Base-by-base conservation (phyloP, 78 protist species). In the Planoprotostelium fungivorum region DNA sequence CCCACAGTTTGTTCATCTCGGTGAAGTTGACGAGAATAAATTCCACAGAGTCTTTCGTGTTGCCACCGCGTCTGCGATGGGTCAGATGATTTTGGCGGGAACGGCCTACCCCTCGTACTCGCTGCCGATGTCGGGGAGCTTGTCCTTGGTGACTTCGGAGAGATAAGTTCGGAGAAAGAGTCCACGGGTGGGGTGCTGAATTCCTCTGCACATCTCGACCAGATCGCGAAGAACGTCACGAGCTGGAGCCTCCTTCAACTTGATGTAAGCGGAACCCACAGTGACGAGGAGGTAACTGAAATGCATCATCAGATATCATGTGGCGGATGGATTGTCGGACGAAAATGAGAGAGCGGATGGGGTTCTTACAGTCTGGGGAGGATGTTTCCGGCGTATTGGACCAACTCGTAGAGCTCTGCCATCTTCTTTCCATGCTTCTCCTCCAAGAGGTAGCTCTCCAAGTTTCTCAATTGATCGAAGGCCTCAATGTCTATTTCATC, bases 151-250 rank as follows among this genome's bases (percentile, higher is more conserved):
- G 39, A 91, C 63, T 88, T 94, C 95, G 38, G 95, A 83, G 36
- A 99, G 95, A 87, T 98, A 99, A 92, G 96, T 87, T 86, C 99
- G 94, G 51, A 99, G 88, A 91, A 99, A 99, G 10, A 99, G 95
- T 37, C 99, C 99, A 28, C 99, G 93, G 84, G 97, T 97, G 38
- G 99, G 99, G 88, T 99, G 99, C 95, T 99, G 99, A 87, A 97
- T 99, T 36, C 99, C 99, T 0, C 98, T 89, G 93, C 99, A 98
- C 99, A 98, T 98, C 87, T 99, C 99, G 34, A 98, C 98, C 34
- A 98, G 93, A 86, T 98, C 99, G 51, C 85, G 84, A 25, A 98
- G 88, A 36, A 97, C 95, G 84, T 98, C 98, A 73, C 88, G 88
- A 5, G 98, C 97, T 28, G 99, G 98, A 34, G 98, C 98, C 92